These are phyloP conservation scores for Sarcodon aspratus DNA, from an alignment of 768 basidiomycete genomes.

Conservation along the genomic window DNA sequence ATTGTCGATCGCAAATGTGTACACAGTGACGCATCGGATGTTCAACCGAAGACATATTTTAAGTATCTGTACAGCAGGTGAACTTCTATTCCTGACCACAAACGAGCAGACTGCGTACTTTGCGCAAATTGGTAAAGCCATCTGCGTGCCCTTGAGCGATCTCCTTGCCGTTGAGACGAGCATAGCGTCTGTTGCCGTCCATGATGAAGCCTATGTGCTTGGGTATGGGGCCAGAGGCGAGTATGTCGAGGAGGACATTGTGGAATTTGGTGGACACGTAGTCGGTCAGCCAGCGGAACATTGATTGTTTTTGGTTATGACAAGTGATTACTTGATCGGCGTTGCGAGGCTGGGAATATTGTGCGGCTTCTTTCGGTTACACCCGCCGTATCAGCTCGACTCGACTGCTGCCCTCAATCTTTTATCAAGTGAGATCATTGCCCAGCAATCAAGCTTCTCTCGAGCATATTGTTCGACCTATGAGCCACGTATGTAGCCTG, in stretches of 20 bases:
- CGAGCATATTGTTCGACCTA: too few relatives aligned
- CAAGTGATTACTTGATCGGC: too few relatives aligned
- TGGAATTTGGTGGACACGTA: too few relatives aligned
- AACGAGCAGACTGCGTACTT: constrained; percentile 30
- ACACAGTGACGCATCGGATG: constrained; percentile 81
- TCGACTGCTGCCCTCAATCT: too few relatives aligned
- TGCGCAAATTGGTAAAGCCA: constrained; percentile 70
- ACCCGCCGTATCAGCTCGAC: too few relatives aligned
- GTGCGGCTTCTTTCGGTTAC: too few relatives aligned
- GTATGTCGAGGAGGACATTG: constrained; percentile 38
- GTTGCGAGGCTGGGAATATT: too few relatives aligned
- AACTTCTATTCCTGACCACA: not conserved
- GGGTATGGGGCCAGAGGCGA: constrained; percentile 80
- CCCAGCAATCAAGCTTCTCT: too few relatives aligned
- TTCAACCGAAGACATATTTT: constrained; percentile 77
- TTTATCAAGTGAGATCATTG: too few relatives aligned
- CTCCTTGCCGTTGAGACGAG: constrained; percentile 52
- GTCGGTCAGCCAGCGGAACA: too few relatives aligned
- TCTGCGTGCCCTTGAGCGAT: constrained; percentile 73
- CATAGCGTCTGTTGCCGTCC: constrained; percentile 94
- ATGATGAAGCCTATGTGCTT: constrained; percentile 90
- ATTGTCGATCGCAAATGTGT: constrained; percentile 97
- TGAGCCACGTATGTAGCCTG: too few relatives aligned
- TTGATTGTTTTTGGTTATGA: too few relatives aligned
- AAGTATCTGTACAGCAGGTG: constrained; percentile 42